phyloP scores from a whole-genome alignment of 1,139 yeast species.

The Pichia sp. region DNA sequence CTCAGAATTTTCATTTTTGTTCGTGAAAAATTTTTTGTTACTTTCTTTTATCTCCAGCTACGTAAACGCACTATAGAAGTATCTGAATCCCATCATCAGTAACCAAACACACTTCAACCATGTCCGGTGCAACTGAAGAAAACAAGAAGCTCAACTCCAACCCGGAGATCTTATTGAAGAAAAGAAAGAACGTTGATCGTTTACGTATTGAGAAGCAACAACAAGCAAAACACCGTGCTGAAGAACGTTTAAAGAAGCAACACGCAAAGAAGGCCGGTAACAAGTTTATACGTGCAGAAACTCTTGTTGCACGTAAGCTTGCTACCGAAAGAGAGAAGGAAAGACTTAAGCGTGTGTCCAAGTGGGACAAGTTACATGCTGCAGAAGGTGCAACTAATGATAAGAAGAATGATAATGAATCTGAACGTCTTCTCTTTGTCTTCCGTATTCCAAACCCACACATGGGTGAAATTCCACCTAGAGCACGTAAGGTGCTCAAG shows the following conservation, averaged over 20 bases:
- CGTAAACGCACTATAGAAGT: background rate
- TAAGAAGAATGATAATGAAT: constrained; percentile 31
- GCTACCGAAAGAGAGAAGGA: constrained; percentile 61
- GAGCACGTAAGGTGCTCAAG: constrained; percentile 52
- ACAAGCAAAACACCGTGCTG: constrained; percentile 33
- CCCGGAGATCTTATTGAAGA: constrained; percentile 69
- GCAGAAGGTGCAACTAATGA: constrained; percentile 5
- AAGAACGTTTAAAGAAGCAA: constrained; percentile 33
- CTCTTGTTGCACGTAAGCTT: constrained; percentile 56
- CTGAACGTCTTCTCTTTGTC: constrained; percentile 48
- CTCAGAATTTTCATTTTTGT: no score
- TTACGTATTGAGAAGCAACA: constrained; percentile 43
- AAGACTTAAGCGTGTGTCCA: constrained; percentile 56
- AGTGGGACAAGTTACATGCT: constrained; percentile 32
- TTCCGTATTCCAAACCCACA: constrained; percentile 58
- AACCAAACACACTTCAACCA: background rate
- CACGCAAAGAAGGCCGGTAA: constrained; percentile 32
- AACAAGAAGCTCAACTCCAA: constrained; percentile 42
- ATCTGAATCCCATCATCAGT: background rate
- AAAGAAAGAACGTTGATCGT: constrained; percentile 72
- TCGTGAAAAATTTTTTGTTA: background rate
- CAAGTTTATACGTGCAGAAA: constrained; percentile 66
- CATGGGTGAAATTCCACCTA: constrained; percentile 58
- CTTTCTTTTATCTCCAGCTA: background rate
- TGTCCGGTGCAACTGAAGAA: constrained; percentile 5